Evolutionary conservation across 371 early-diverging fungal species (phyloP), one percentile per base, ranked within the genome.

Genomic region (Thermomucor indicae-seudaticae): DNA sequence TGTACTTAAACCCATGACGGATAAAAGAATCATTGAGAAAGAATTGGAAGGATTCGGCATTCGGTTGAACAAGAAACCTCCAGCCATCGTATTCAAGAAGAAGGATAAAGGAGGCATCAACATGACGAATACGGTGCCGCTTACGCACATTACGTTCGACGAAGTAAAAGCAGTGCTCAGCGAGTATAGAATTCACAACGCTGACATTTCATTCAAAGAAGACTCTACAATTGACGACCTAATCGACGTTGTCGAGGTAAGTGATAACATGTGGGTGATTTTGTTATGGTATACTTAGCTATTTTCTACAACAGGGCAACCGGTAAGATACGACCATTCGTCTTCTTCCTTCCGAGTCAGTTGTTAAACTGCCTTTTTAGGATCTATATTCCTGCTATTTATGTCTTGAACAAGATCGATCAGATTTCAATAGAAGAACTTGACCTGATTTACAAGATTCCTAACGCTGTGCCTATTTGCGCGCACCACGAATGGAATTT

Each of bases 31-130:
- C 30, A 91, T 99, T 51, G 99, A 99, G 68, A 85, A 81, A 55
- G 99, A 99, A 80, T 76, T 99, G 65, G 98, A 99, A 77, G 92
- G 93, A 0, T 96, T 97, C 48, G 99, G 99, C 47, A 97, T 99
- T 61, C 79, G 99, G 43, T 72, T 99, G 55, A 99, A 99, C 78
- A 91, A 90, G 67, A 67, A 87, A 60, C 93, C 93, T 41, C 99
- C 99, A 39, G 95, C 96, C 62, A 98, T 95, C 62, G 83, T 88
- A 67, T 96, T 95, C 66, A 86, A 82, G 51, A 94, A 93, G 75
- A 93, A 91, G 80, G 95, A 93, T 48, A 88, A 88, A 70, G 97
- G 98, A 52, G 98, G 98, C 43, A 86, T 97, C 65, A 87, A 74
- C 55, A 90, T 93, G 81, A 86, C 91, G 50, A 90, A 84, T 62